Base-by-base conservation (phyloP, 148 eudicot species). In the Linanthus parryae region DNA sequence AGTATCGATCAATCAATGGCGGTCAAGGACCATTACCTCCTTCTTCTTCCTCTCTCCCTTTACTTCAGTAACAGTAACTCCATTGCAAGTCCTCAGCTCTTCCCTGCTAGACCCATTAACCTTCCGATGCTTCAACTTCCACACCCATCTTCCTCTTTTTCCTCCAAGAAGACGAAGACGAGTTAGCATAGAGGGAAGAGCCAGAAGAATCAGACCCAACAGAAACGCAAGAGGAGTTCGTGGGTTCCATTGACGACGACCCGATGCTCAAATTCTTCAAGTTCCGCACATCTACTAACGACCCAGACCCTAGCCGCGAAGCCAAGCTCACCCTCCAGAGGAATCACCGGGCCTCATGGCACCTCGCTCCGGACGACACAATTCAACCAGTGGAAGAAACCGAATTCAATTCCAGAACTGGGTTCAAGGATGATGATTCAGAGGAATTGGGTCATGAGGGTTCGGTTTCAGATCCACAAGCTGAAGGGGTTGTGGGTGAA, bases 91-190 rank as follows among this genome's bases (percentile, higher is more conserved):
- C 67, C 44, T n/a, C 45, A 52, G 11, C 25, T 57, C 31, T 35
- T 34, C 33, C 39, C 34, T 17, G 42, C 6, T 8, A 21, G 28
- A 13, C 28, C 36, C 13, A 38, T 16, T 49, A 74, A 64, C 73
- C 31, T 30, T 58, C 68, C 29, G 54, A 61, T 27, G 21, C 46
- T 38, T 45, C 68, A 13, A 15, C 73, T 28, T 34, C 80, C 56
- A n/a, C n/a, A n/a, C 70, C 85, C 14, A 70, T 76, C 45, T 82
- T 85, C 65, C 90, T 89, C 30, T 80, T 65, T 47, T 84, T 82
- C 18, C 73, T 73, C 35, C 67, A 69, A 39, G 64, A 75, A 13
- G 68, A 75, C 26, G 62, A 62, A 23, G 67, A 61, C n/a, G n/a
- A n/a, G n/a, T n/a, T n/a, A 37, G 15, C 35, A 30, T 54, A 52